Conservation (phyloP, 257 asterid genomes). For the Coffea canephora region DNA sequence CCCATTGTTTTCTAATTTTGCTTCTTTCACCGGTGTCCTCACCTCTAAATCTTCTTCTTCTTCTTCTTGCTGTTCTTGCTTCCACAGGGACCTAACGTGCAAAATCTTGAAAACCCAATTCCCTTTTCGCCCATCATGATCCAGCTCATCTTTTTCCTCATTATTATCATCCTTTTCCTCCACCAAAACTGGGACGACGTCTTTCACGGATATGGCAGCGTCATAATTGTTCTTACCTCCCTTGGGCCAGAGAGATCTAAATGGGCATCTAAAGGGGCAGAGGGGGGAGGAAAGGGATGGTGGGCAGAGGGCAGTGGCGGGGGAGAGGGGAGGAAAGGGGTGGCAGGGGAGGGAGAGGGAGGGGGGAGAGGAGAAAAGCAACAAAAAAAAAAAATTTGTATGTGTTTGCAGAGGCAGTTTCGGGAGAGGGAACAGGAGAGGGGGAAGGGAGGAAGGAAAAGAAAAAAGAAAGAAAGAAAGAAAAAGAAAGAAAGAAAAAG, state of each 20-base stretch:
- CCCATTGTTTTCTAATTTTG: constrained; percentile 20
- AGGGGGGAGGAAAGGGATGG: no score
- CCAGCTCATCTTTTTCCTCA: constrained; percentile 10
- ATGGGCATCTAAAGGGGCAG: constrained; percentile 50
- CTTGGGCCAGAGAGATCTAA: constrained; percentile 67
- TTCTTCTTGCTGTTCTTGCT: constrained; percentile 20
- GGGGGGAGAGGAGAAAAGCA: no score
- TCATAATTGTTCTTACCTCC: constrained; percentile 46
- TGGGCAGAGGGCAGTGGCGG: neutral
- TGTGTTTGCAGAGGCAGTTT: no score
- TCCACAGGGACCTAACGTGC: constrained; percentile 62
- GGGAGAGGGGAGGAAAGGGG: no score
- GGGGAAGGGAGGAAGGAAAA: no score
- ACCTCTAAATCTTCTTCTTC: constrained; percentile 26
- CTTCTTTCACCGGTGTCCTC: constrained; percentile 32
- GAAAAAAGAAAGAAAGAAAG: no score
- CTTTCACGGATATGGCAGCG: constrained; percentile 62
- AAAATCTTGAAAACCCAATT: constrained; percentile 77
- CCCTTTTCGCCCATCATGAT: constrained; percentile 31
- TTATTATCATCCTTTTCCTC: constrained; percentile 48
- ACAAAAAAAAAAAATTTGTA: no score
- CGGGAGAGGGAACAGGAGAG: no score
- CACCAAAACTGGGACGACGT: constrained; percentile 42
- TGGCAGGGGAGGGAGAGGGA: no score
- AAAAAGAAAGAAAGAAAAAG: no score